Evolutionary conservation across 2,329 filamentous ascomycete genomes (phyloP), one percentile per base, ranked within the genome.

Genomic region (Xylariales sp.): DNA sequence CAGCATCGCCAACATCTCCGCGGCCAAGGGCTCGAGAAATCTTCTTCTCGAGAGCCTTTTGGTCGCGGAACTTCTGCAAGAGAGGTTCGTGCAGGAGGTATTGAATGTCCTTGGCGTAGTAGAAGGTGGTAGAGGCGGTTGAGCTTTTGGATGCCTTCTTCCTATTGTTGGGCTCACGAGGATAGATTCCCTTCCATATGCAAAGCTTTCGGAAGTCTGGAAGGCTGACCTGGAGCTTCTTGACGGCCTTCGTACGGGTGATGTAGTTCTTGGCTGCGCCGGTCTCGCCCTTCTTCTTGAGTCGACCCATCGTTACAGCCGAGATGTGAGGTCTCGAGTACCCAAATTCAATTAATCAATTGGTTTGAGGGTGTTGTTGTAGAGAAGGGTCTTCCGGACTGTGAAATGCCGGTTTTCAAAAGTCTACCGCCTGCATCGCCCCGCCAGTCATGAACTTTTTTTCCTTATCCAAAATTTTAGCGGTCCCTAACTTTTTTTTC

Each of bases 181-280:
- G 93, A 67, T 96, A 98, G 63, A 98, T 97, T 55, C 90, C 93
- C 74, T 97, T 97, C 84, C 95, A 98, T 65, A 98, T 98, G 71
- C 93, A 98, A 61, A 98, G 77, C 69, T 95, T 85, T 68, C 93
- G 84, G 70, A 98, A 98, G 69, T 98, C 93, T 51, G 90, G 89
- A 40, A 98, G 80, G 57, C 87, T 95, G 66, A 98, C 86, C 69
- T 98, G 93, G 46, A 98, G 83, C 72, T 97, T 98, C 65, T 90
- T 88, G 55, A 98, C 88, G 31, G 93, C 93, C 71, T 96, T 89
- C 29, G 91, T 96, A 63, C 93, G 80, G 41, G 93, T 98, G 54
- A 98, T 89, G 73, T 91, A 98, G 77, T 98, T 98, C 71, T 93
- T 95, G 70, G 90, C 89, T 64, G 88, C 85, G 63, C 93, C 93